These are phyloP conservation scores for Saccharomyces hybrid DNA, from an alignment of 1,139 yeast genomes.

Conservation along the genomic window DNA sequence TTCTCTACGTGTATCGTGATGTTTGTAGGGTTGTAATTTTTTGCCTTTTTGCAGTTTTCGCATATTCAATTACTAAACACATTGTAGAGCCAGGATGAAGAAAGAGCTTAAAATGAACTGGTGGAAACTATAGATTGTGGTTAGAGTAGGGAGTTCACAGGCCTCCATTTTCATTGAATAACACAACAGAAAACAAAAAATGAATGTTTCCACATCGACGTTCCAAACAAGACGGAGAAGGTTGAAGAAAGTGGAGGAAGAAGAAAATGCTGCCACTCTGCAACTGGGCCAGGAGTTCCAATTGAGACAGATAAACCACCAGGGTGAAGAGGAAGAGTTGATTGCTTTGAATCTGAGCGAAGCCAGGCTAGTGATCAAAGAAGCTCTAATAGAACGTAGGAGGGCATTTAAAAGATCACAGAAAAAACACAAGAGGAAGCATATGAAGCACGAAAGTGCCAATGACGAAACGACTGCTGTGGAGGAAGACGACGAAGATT, in stretches of 20 bases:
- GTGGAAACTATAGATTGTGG: not conserved
- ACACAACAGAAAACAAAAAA: conserved; percentile 22
- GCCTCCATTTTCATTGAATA: not conserved
- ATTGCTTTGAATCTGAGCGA: conserved; percentile 84
- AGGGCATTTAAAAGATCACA: conserved; percentile 38
- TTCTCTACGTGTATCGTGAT: not conserved
- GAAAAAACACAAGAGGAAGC: conserved; percentile 36
- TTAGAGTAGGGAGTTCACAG: not conserved
- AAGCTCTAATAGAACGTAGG: conserved; percentile 77
- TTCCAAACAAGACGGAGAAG: conserved; percentile 75
- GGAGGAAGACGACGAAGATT: conserved; percentile 19
- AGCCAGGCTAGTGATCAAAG: conserved; percentile 81
- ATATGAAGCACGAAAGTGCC: conserved; percentile 30
- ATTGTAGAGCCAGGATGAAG: not conserved
- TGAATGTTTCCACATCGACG: conserved; percentile 89
- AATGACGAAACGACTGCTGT: conserved; percentile 10
- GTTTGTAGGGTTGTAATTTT: not conserved
- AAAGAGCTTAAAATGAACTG: not conserved
- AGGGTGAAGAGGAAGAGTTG: conserved; percentile 67
- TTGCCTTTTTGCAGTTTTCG: not conserved
- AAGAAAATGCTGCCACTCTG: conserved; percentile 82
- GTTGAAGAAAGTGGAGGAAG: conserved; percentile 61
- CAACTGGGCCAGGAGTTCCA: conserved; percentile 92
- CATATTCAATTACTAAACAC: not conserved
- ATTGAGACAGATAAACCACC: conserved; percentile 68